Evolutionary conservation across 805 yeast species (phyloP).

Genomic region (Candida piceae): DNA sequence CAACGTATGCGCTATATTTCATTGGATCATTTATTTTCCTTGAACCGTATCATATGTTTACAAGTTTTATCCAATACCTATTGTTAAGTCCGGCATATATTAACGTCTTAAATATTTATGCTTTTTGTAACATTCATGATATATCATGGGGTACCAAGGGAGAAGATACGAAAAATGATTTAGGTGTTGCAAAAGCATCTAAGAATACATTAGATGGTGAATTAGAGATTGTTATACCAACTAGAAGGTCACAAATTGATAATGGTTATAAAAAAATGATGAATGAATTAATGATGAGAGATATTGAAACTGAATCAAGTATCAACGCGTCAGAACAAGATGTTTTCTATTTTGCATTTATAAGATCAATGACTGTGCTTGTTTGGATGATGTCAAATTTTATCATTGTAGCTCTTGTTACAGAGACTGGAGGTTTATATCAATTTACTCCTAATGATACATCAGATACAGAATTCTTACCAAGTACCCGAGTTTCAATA

Average conservation of each 20-base stretch:
- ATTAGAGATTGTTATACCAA: conserved; percentile 68
- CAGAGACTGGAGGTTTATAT: conserved; percentile 76
- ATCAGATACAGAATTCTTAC: conserved; percentile 26
- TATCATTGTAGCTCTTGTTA: conserved; percentile 73
- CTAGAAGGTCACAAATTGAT: conserved; percentile 72
- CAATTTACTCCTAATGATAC: conserved; percentile 35
- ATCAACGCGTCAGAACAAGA: conserved; percentile 42
- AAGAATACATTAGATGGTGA: conserved; percentile 51
- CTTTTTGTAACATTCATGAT: conserved; percentile 94
- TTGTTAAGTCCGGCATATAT: conserved; percentile 84
- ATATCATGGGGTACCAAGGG: conserved; percentile 98
- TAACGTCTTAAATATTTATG: conserved; percentile 87
- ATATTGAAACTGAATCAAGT: conserved; percentile 17
- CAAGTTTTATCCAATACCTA: conserved; percentile 80
- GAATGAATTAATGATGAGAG: conserved; percentile 46
- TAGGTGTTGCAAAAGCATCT: conserved; percentile 76
- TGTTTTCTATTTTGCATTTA: conserved; percentile 82
- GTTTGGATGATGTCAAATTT: conserved; percentile 87
- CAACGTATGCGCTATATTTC: conserved; percentile 80
- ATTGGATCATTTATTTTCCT: conserved; percentile 74
- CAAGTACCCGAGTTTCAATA: conserved; percentile 45
- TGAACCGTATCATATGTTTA: conserved; percentile 91
- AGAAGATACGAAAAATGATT: conserved; percentile 60
- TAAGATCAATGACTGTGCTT: conserved; percentile 84
- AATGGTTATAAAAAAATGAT: conserved; percentile 62